A percentile compares a stretch with the other conserved stretches of the same genome.
phyloP scores from a whole-genome alignment of 2,329 filamentous ascomycete species.

The Cladophialophora yegresii region DNA sequence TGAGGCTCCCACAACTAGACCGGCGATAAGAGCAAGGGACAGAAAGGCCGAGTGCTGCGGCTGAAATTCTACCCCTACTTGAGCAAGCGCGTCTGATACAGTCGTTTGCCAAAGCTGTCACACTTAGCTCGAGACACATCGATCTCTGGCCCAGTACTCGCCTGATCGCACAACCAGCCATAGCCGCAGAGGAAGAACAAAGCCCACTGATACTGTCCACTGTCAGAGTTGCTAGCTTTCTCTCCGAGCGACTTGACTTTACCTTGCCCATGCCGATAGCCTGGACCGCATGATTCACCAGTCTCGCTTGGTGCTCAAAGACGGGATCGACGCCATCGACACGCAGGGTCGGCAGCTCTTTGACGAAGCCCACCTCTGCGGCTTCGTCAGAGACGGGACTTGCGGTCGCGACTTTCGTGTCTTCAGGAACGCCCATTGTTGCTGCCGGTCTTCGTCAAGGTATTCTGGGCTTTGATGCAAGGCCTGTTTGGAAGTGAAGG shows the following conservation, averaged over 20 bases:
- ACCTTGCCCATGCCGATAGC: constrained; percentile 53
- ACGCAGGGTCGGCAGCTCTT: constrained; percentile 20
- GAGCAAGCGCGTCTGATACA: constrained; percentile 21
- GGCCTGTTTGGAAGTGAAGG: neutral
- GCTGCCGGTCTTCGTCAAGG: neutral
- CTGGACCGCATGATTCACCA: constrained; percentile 28
- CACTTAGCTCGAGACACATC: constrained; percentile 45
- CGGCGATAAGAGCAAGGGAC: constrained; percentile 57
- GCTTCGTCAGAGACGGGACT: constrained; percentile 10
- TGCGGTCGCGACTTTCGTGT: constrained; percentile 18
- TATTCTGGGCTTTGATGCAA: constrained; percentile 1
- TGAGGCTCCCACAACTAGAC: constrained; percentile 59
- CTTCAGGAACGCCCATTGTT: constrained; percentile 18
- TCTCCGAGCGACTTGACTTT: neutral
- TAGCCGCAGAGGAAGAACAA: constrained; percentile 79
- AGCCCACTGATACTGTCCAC: constrained; percentile 73
- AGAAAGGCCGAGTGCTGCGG: constrained; percentile 40
- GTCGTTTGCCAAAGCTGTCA: constrained; percentile 44
- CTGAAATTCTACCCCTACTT: constrained; percentile 21
- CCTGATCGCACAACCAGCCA: constrained; percentile 70
- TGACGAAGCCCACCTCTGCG: constrained; percentile 14
- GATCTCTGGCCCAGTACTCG: constrained; percentile 62
- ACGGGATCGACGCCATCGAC: constrained; percentile 23
- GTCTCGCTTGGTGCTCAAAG: constrained; percentile 22
- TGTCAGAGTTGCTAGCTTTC: constrained; percentile 1